Base-by-base conservation (phyloP, 352 stramenopile genomes). In the Globisporangium yorkense region DNA sequence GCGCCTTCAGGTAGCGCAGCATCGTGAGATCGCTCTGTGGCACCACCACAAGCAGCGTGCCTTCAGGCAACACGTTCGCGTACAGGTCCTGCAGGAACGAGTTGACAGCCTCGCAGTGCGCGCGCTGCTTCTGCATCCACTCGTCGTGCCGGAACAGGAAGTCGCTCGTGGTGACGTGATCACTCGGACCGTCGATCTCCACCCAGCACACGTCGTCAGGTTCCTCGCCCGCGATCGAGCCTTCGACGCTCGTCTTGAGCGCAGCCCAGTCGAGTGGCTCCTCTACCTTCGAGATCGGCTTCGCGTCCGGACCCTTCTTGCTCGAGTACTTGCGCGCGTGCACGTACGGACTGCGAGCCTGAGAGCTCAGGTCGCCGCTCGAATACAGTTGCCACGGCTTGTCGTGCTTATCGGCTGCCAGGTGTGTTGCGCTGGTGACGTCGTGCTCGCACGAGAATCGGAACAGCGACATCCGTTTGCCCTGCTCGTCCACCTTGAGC, bases 351-450 rank as follows among this genome's bases (percentile, higher is more conserved):
- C 72, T 86, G 16, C 86, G 69, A 1, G 67, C 57, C 2, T 75
- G 59, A 9, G 68, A 56, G 33, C 78, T 80, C 10, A 84, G 59
- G 55, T 89, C 78, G 12, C 85, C 85, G 40, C 77, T 90, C 13
- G 83, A 66, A 35, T 78, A 91, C 29, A 80, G 51, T 46, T 87
- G 77, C 85, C 85, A 94, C 35, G 85, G 79, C 51, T 91, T 91
- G 27, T 68, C 62, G 18, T 80, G 65, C 44, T 41, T 70, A 27
- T 31, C 61, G 49, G 29, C 44, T 59, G 41, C 61, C 47, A 6
- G 49, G 51, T 41, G 47, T 45, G 10, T 57, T 46, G 24, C 61
- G 27, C 4, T 15, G 39, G n/a, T 15, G 37, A 3, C 12, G 37
- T 43, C 35, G 35, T 15, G 37, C 37, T 18, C 44, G 31, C 56